A percentile compares a stretch with the other conserved stretches of the same genome.
Evolutionary conservation across 2,329 filamentous ascomycete genomes (phyloP).

Genomic region (Fusarium equiseti): DNA sequence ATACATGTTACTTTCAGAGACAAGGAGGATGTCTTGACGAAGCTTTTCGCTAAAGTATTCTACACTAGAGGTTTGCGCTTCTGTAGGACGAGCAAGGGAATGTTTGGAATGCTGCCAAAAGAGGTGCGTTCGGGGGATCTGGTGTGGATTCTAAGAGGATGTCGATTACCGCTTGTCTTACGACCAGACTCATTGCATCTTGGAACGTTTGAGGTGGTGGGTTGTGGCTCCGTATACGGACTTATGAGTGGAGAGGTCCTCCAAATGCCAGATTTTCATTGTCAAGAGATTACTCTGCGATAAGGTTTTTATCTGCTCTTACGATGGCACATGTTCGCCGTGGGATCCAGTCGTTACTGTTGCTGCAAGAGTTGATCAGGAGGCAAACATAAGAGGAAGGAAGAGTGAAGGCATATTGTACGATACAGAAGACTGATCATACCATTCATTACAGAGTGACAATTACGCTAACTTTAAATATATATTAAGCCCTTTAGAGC

Average conservation of each 20-base stretch:
- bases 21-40: fast-evolving
- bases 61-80: not conserved
- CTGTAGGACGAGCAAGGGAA: not conserved
- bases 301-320: not conserved
- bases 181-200: not conserved
- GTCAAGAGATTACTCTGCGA: not conserved
- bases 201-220: not conserved
- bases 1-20: fast-evolving
- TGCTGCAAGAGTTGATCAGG: not conserved
- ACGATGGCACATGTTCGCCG: not conserved
- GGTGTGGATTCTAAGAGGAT: not conserved
- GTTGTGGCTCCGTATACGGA: not conserved
- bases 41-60: fast-evolving
- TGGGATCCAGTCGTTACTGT: not conserved
- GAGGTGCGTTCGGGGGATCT: not conserved
- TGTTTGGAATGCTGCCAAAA: not conserved
- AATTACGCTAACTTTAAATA: not conserved
- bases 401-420: not conserved
- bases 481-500: not conserved
- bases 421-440: not conserved
- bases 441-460: not conserved
- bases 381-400: not conserved
- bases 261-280: fast-evolving
- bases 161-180: not conserved
- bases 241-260: slow-evolving; percentile 3